Conservation (phyloP, 768 basidiomycete species). For the Boletus sensibilis region DNA sequence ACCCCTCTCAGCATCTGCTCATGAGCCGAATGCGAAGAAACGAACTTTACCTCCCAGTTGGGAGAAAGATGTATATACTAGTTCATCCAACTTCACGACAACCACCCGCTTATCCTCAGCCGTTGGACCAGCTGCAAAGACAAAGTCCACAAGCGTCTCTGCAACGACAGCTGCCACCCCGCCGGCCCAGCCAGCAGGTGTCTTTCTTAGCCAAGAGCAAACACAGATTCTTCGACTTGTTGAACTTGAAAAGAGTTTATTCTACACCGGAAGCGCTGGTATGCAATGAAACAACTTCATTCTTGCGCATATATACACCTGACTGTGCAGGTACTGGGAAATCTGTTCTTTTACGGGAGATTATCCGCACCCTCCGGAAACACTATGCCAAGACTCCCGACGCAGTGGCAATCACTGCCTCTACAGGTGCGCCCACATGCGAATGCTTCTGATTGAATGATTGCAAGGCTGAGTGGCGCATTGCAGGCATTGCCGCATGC, state of each 20-base stretch:
- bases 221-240: slow-evolving; percentile 79
- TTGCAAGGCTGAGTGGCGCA: background rate
- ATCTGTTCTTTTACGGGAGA: slow-evolving; percentile 90
- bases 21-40: slow-evolving; percentile 46
- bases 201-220: slow-evolving; percentile 85
- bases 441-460: background rate
- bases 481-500: slow-evolving; percentile 86
- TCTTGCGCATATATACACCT: slow-evolving; percentile 18
- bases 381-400: slow-evolving; percentile 54
- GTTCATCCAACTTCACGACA: slow-evolving; percentile 35
- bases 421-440: slow-evolving; percentile 60
- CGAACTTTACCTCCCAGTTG: slow-evolving; percentile 55
- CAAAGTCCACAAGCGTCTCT: slow-evolving; percentile 5
- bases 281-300: slow-evolving; percentile 26
- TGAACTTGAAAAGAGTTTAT: slow-evolving; percentile 68
- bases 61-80: slow-evolving; percentile 37
- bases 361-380: slow-evolving; percentile 71
- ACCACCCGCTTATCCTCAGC: slow-evolving; percentile 13
- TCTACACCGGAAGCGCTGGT: slow-evolving; percentile 99
- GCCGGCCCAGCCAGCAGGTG: slow-evolving; percentile 32
- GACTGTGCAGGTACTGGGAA: slow-evolving; percentile 81
- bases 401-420: slow-evolving; percentile 90
- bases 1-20: slow-evolving; percentile 20
- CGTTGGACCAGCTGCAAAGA: slow-evolving; percentile 6
- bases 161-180: slow-evolving; percentile 3